phyloP scores from a whole-genome alignment of 805 yeast species.

The Schwanniomyces polymorphus region DNA sequence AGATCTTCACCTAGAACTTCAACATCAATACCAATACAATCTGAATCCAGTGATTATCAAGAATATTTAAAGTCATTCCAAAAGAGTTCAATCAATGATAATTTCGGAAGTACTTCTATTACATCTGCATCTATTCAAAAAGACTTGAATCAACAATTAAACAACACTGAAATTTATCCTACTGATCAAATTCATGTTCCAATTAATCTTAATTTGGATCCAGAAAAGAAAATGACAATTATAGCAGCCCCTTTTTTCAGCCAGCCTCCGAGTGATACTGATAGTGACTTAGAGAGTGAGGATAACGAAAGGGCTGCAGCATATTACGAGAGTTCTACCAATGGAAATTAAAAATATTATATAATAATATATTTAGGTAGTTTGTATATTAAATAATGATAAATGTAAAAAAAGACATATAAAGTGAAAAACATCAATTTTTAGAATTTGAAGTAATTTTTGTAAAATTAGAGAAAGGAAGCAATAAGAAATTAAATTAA shows the following conservation, averaged over 20 bases:
- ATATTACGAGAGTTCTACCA: not conserved
- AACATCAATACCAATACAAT: not conserved
- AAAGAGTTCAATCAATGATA: conserved; percentile 5
- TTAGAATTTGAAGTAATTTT: too few species aligned
- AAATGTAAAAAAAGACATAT: too few species aligned
- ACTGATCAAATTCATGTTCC: not conserved
- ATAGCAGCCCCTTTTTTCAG: conserved; percentile 39
- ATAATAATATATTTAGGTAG: not conserved
- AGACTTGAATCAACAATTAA: not conserved
- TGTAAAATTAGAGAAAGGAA: too few species aligned
- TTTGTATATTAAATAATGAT: not conserved
- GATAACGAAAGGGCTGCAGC: not conserved
- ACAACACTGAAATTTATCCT: conserved; percentile 5
- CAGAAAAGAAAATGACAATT: conserved; percentile 15
- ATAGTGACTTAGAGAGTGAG: conserved; percentile 16
- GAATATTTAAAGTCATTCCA: conserved; percentile 16
- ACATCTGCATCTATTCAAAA: conserved; percentile 12
- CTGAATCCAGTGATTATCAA: conserved; percentile 16
- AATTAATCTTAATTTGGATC: not conserved
- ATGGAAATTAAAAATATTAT: not conserved
- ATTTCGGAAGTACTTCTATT: conserved; percentile 11
- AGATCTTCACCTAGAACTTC: not conserved
- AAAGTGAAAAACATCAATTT: too few species aligned
- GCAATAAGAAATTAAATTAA: too few species aligned
- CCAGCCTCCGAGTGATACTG: conserved; percentile 39